phyloP scores from a whole-genome alignment of 2,329 filamentous ascomycete species.

The Penicillium sp. region DNA sequence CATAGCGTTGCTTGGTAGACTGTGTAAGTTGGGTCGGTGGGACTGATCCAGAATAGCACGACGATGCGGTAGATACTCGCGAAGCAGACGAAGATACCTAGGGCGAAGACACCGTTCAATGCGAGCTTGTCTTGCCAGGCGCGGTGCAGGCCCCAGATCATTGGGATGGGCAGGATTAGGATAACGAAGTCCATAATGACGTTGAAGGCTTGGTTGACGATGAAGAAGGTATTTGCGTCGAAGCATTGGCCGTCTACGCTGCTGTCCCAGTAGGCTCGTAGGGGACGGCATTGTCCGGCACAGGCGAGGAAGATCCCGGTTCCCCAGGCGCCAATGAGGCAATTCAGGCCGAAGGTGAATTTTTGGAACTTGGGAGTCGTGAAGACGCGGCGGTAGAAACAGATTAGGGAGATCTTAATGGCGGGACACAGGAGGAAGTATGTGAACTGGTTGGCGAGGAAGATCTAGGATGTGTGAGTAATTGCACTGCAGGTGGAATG shows the following conservation, averaged over 20 bases:
- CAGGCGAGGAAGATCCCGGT: slow-evolving; percentile 37
- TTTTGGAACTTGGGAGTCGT: slow-evolving; percentile 34
- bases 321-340: slow-evolving; percentile 35
- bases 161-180: slow-evolving; percentile 35
- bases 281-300: slow-evolving; percentile 36
- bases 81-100: slow-evolving; percentile 40
- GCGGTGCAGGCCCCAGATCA: slow-evolving; percentile 40
- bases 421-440: slow-evolving; percentile 38
- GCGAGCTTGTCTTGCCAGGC: slow-evolving; percentile 42
- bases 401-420: slow-evolving; percentile 40
- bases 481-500: no score
- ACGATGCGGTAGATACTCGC: slow-evolving; percentile 43
- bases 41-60: slow-evolving; percentile 38
- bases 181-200: slow-evolving; percentile 40
- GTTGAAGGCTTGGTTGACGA: slow-evolving; percentile 40
- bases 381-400: slow-evolving; percentile 41
- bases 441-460: slow-evolving; percentile 40
- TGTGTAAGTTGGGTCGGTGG: slow-evolving; percentile 36
- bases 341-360: slow-evolving; percentile 31
- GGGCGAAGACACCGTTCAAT: slow-evolving; percentile 36
- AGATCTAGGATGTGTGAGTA: slow-evolving; percentile 29
- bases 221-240: slow-evolving; percentile 33
- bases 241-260: slow-evolving; percentile 32
- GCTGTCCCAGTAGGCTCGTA: slow-evolving; percentile 36
- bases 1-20: slow-evolving; percentile 40